Base-by-base conservation (phyloP, 192 early-diverging fungal genomes). In the Linnemannia hyalina region DNA sequence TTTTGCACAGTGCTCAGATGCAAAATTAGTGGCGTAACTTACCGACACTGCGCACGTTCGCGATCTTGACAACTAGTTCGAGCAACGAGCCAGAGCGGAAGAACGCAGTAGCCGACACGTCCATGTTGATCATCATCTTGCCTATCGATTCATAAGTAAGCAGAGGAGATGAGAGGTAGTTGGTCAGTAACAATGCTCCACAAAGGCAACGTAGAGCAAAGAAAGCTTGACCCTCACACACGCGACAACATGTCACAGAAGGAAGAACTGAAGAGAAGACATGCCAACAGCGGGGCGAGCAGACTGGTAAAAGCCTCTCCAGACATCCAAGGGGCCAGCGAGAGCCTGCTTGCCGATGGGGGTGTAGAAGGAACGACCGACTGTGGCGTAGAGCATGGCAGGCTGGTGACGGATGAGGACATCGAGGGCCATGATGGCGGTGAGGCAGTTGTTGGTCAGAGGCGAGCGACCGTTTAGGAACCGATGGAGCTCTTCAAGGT, bases 331-430 rank as follows among this genome's bases (percentile, higher is more conserved):
- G n/a, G 96, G 95, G 35, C 96, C 94, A 4, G 87, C 82, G 0
- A 92, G 91, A 29, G 78, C 71, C 65, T 80, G 80, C 3, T 84
- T 88, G 72, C 90, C 90, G 13, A 89, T 89, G 36, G 95, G 93
- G 4, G 96, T 98, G 81, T 95, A 98, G 91, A 99, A 98, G 26
- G 97, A 99, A 6, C 96, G 92, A 35, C 96, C 96, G 70, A 97
- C 93, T 42, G 95, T 96, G 23, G 93, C 90, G 82, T 96, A 96
- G 52, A 90, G 88, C 60, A 94, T 81, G 16, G 95, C 93, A 29
- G 97, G 93, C 1, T 92, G 86, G 76, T 97, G 95, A 26, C 96
- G 92, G 46, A 99, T 93, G 2, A 97, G 89, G 18, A 97, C 91
- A 73, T 99, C 98, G 23, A 95, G 78, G 8, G 93, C 92, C 79